phyloP scores from a whole-genome alignment of 331 rosid species.

The Rosa hybrid region DNA sequence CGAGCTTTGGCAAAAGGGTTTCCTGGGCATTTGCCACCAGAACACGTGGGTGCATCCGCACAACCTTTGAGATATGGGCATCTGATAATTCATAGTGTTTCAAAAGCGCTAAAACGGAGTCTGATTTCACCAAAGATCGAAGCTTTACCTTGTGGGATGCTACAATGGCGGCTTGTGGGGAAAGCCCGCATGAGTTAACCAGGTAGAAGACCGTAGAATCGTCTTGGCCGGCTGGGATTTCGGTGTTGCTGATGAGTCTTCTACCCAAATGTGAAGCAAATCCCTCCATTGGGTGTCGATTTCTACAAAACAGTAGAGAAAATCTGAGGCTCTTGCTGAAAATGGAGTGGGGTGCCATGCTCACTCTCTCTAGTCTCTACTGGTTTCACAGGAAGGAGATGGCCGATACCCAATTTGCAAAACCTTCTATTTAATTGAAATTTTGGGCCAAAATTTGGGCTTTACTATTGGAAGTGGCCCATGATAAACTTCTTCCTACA shows the following conservation, averaged over 20 bases:
- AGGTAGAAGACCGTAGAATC: constrained; percentile 8
- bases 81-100: no score
- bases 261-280: constrained; percentile 8
- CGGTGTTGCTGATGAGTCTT: constrained; percentile 11
- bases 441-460: no score
- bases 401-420: no score
- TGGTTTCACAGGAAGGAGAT: no score
- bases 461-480: no score
- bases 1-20: constrained; percentile 31
- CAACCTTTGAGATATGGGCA: constrained; percentile 14
- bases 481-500: no score
- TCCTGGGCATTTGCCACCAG: constrained; percentile 17
- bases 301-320: background rate
- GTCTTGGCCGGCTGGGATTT: background rate
- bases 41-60: background rate
- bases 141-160: constrained; percentile 17
- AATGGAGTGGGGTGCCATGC: no score
- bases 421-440: no score
- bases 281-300: background rate
- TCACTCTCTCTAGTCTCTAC: no score
- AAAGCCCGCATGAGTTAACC: constrained; percentile 15
- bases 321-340: no score
- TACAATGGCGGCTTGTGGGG: no score
- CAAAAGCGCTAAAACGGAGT: constrained; percentile 4
- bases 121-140: constrained; percentile 13